Evolutionary conservation across 2,329 filamentous ascomycete species (phyloP).

Genomic region (Cladophialophora yegresii): DNA sequence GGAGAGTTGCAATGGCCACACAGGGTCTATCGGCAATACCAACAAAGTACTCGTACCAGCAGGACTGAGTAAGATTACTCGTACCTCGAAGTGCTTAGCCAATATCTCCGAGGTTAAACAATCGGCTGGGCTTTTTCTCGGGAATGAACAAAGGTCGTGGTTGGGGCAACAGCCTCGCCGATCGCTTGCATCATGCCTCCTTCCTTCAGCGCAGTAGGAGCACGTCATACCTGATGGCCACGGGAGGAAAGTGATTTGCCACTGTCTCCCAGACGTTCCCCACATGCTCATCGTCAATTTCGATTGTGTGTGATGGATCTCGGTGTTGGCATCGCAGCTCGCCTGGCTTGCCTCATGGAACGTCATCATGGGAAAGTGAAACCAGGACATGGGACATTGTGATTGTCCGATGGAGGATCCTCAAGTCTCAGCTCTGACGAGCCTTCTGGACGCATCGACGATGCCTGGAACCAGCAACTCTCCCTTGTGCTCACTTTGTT

Average conservation of each 20-base stretch:
- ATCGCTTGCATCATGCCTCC: slow-evolving; percentile 22
- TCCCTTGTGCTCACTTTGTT: background rate
- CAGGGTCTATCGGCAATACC: background rate
- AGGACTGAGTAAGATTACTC: too few species aligned
- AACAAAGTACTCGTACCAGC: background rate
- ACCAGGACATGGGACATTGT: slow-evolving; percentile 4
- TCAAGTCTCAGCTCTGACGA: background rate
- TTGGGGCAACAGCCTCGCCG: slow-evolving; percentile 18
- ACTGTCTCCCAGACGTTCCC: background rate
- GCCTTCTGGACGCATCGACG: background rate
- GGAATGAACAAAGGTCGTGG: too few species aligned
- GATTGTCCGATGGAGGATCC: background rate
- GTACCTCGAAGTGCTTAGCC: background rate
- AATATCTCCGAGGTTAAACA: background rate
- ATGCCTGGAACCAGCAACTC: background rate
- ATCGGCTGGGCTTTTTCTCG: background rate
- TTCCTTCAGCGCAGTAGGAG: background rate
- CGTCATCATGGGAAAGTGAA: background rate
- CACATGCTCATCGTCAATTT: background rate
- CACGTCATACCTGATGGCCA: background rate
- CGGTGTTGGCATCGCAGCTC: background rate
- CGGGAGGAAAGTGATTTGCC: background rate
- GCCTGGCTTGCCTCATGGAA: background rate
- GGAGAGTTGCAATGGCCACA: background rate
- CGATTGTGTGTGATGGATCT: background rate